Base-by-base conservation (phyloP, 1,139 yeast genomes). In the Debaryomyces singareniensis region DNA sequence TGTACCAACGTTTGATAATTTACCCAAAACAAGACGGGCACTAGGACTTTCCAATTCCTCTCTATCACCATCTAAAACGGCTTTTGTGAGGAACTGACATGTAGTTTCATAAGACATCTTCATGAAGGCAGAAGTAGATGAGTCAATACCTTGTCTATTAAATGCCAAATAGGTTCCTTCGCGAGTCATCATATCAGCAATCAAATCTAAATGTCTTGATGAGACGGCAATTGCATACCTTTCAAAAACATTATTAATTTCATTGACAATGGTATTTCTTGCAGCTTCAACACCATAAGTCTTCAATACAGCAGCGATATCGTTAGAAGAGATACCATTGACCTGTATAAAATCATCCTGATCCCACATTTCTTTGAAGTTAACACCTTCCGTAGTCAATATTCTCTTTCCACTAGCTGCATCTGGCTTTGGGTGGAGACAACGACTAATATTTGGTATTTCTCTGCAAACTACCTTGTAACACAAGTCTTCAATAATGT, bases 241-340 rank as follows among this genome's bases (percentile, higher is more conserved):
- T 43, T 86, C 86, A 76, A 93, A 93, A 49, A 93, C 98, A 47
- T 86, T 82, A 61, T 86, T 83, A 55, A 93, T 85, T 71, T 93
- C 99, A 47, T 86, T 82, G 25, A 89, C 97, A 65, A 93, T 85
- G 24, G 98, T 91, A 57, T 87, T 86, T 61, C 98, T 78, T 15
- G 98, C 98, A 26, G 98, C 98, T 61, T 93, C 99, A 33, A 91
- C 98, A 58, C 99, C 99, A 50, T 93, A 93, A 0, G 95, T 86
- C 44, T 70, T 74, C 48, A 93, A 71, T 5, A 93, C 96, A 13
- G 96, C 86, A 27, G 86, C 79, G 45, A 93, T 79, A 58, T 93
- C 98, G 68, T 93, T 93, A 12, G 96, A 86, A 5, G 83, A 73
- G 49, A 93, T 83, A 36, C 78, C 79, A 55, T 91, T 83, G 41